A percentile compares a stretch with the other conserved stretches of the same genome.
Evolutionary conservation across 164 flowering plant species (phyloP).

Genomic region (Annona squamosa): DNA sequence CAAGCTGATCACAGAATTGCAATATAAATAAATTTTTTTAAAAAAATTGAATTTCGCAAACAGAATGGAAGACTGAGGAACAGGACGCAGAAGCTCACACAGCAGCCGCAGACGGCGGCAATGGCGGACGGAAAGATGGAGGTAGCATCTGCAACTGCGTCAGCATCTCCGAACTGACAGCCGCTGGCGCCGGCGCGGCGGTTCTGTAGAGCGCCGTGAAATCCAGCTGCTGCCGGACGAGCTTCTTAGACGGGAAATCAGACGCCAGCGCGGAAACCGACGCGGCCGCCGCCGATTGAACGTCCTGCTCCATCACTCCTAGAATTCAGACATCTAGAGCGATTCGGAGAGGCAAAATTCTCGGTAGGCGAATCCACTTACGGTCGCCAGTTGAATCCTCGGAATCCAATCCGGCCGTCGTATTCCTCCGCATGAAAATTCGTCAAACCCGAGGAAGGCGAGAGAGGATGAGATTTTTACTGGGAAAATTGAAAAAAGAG

Average conservation of each 20-base stretch:
- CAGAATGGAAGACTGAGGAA: not conserved
- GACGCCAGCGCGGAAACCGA: not conserved
- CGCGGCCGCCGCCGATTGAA: constrained; percentile 22
- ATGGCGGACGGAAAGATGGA: constrained; percentile 27
- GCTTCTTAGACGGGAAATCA: constrained; percentile 57
- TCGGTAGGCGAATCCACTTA: constrained; percentile 1
- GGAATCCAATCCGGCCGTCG: constrained; percentile 10
- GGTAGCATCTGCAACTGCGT: constrained; percentile 4
- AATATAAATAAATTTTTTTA: too few relatives aligned
- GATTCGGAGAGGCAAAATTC: not conserved
- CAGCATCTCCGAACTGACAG: constrained; percentile 7
- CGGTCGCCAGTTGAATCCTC: constrained; percentile 5
- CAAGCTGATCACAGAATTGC: not conserved
- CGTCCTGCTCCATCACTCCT: constrained; percentile 43
- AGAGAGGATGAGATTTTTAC: not conserved
- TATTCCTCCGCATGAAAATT: not conserved
- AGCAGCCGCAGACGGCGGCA: constrained; percentile 20
- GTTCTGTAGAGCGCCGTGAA: constrained; percentile 38
- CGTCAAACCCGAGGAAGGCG: not conserved
- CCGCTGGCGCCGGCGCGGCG: constrained; percentile 15
- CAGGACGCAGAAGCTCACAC: constrained; percentile 3
- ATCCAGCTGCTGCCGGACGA: constrained; percentile 70
- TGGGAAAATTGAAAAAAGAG: not conserved
- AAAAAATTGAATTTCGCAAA: too few relatives aligned
- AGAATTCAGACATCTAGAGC: constrained; percentile 7